phyloP scores from a whole-genome alignment of 2,329 filamentous ascomycete species.

The Colletotrichum sp. region DNA sequence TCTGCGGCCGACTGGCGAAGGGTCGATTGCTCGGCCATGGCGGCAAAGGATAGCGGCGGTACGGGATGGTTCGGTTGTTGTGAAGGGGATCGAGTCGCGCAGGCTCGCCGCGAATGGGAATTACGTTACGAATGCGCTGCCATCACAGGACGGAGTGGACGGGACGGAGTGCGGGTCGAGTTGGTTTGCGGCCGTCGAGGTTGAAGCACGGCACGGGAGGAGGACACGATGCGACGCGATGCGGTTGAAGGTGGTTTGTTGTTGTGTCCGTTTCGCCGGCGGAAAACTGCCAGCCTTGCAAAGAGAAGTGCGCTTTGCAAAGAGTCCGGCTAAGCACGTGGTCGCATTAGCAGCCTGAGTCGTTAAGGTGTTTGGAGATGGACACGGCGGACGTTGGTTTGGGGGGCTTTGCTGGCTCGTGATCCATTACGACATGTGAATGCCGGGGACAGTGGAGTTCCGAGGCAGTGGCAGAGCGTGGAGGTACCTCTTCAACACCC shows the following conservation, averaged over 20 bases:
- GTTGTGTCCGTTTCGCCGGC: neutral
- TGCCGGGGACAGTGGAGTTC: constrained; percentile 19
- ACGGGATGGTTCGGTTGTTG: neutral
- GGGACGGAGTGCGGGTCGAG: neutral
- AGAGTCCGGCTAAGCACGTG: constrained; percentile 7
- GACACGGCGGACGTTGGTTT: neutral
- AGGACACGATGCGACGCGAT: neutral
- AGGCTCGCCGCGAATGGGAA: constrained; percentile 10
- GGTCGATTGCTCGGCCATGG: constrained; percentile 73
- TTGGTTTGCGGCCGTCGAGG: neutral
- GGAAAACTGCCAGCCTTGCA: neutral
- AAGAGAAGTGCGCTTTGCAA: neutral
- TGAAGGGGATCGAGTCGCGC: constrained; percentile 7
- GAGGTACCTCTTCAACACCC: constrained; percentile 2
- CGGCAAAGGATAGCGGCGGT: constrained; percentile 64
- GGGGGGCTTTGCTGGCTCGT: constrained; percentile 14
- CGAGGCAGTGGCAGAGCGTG: constrained; percentile 12
- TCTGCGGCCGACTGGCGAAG: constrained; percentile 70
- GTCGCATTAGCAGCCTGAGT: constrained; percentile 15
- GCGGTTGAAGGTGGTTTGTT: neutral
- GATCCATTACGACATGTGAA: constrained; percentile 23
- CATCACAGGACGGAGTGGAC: constrained; percentile 8
- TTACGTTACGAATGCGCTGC: constrained; percentile 12
- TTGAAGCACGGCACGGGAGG: neutral
- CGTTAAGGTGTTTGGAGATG: constrained; percentile 1